Evolutionary conservation across 2,329 filamentous ascomycete genomes (phyloP).

Genomic region (Colletotrichum sp.): DNA sequence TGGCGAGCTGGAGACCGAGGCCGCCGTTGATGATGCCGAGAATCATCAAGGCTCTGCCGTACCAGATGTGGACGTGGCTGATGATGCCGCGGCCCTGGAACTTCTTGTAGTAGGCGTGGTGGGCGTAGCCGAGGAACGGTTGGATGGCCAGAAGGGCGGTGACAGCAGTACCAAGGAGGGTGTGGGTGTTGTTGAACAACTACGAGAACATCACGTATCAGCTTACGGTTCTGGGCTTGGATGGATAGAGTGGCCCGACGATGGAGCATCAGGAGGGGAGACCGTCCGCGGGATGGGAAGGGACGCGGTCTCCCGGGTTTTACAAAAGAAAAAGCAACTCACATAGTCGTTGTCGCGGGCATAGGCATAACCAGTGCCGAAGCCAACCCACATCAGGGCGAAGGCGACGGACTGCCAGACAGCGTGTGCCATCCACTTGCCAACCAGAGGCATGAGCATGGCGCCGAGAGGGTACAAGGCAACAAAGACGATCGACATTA

Average conservation of each 20-base stretch:
- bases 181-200: conserved; percentile 59
- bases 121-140: conserved; percentile 60
- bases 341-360: conserved; percentile 47
- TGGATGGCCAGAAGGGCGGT: conserved; percentile 60
- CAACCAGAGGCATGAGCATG: conserved; percentile 62
- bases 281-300: neutral
- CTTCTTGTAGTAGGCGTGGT: conserved; percentile 60
- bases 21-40: conserved; percentile 69
- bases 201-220: conserved; percentile 30
- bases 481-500: conserved; percentile 66
- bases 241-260: neutral
- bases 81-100: conserved; percentile 51
- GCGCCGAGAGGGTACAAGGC: conserved; percentile 65
- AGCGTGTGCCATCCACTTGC: conserved; percentile 63
- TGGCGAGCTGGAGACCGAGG: conserved; percentile 59
- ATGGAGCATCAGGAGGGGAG: neutral
- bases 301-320: neutral
- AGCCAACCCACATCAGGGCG: conserved; percentile 63
- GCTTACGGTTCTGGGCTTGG: neutral
- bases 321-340: conserved; percentile 29
- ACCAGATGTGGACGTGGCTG: conserved; percentile 67
- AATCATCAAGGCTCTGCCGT: conserved; percentile 61
- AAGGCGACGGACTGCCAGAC: conserved; percentile 59
- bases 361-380: conserved; percentile 59
- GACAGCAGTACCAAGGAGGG: conserved; percentile 60